phyloP scores from a whole-genome alignment of 2,329 filamentous ascomycete genomes.

The Clonostachys solani region DNA sequence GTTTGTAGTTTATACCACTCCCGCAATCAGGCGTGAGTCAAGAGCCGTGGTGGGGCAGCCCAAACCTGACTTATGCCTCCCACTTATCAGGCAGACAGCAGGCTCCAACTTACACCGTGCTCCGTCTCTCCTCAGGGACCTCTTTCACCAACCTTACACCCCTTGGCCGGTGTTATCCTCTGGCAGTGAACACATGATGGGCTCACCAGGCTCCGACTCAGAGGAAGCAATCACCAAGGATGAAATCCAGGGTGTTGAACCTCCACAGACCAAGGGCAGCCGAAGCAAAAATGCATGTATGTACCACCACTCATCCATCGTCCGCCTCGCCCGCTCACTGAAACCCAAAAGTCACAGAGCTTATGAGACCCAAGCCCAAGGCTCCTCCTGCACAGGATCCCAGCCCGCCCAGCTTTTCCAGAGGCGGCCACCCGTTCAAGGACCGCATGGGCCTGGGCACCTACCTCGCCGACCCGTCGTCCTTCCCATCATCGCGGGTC shows the following conservation, averaged over 20 bases:
- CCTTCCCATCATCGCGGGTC: slow-evolving; percentile 55
- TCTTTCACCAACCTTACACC: no score
- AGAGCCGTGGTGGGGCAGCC: no score
- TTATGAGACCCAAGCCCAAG: slow-evolving; percentile 28
- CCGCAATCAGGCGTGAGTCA: no score
- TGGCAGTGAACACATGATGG: background rate
- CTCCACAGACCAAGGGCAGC: slow-evolving; percentile 10
- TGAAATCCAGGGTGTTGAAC: slow-evolving; percentile 29
- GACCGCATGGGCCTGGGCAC: slow-evolving; percentile 58
- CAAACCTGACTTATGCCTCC: no score
- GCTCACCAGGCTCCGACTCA: slow-evolving; percentile 12
- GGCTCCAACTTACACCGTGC: no score
- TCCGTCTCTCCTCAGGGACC: no score
- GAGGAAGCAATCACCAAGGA: slow-evolving; percentile 37
- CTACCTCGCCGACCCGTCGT: slow-evolving; percentile 62
- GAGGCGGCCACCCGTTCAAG: slow-evolving; percentile 28
- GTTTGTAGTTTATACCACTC: no score
- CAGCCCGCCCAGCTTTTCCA: slow-evolving; percentile 2
- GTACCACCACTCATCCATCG: background rate
- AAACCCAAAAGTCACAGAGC: slow-evolving; percentile 19
- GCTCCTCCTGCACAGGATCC: slow-evolving; percentile 4
- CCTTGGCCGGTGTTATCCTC: no score
- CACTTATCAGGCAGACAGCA: no score
- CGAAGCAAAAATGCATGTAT: slow-evolving; percentile 36
- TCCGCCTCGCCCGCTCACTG: background rate